Base-by-base conservation (phyloP, 345 rosid species). In the Garcia nutans region DNA sequence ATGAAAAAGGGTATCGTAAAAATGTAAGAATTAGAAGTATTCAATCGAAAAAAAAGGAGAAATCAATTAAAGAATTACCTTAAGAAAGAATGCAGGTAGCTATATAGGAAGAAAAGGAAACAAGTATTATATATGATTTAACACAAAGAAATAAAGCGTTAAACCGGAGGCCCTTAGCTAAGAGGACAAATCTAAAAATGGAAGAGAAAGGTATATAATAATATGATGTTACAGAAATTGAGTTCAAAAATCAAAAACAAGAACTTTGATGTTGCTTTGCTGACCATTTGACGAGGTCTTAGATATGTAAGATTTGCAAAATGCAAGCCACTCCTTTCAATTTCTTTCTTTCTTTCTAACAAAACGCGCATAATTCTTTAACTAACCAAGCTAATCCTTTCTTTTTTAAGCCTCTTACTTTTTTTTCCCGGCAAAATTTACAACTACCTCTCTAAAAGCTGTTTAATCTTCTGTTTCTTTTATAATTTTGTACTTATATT, bases 301-400 rank as follows among this genome's bases (percentile, higher is more conserved):
- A 4, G 0, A 12, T 54, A 3, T 54, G 41, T 37, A 37, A 6
- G 41, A 37, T 37, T 37, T 37, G 55, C 63, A 20, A 78, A 72
- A 78, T 78, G 75, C 75, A 79, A 62, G 82, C 85, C 71, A 56
- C 77, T 82, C 82, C 82, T 20, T 76, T 68, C 81, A 56, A 37
- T 37, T 37, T 37, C 41, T 37, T 37, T 37, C 47, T 41, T n/a
- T 17, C 11, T 47, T 3, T 45, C 45, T 1, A 74, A 63, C 23
- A 8, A 74, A 8, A 50, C 76, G 58, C 60, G 20, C 37, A 47
- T 23, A 24, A 44, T 20, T 28, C 73, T 68, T 68, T 26, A 69
- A 61, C 74, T 44, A 50, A 61, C 69, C 49, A 26, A 65, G 28
- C 10, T 44, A n/a, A 73, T 1, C 17, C 16, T 50, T 16, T 50